Evolutionary conservation across 352 stramenopile genomes (phyloP), one percentile per base, ranked within the genome.

Genomic region (Phytophthora idaei): DNA sequence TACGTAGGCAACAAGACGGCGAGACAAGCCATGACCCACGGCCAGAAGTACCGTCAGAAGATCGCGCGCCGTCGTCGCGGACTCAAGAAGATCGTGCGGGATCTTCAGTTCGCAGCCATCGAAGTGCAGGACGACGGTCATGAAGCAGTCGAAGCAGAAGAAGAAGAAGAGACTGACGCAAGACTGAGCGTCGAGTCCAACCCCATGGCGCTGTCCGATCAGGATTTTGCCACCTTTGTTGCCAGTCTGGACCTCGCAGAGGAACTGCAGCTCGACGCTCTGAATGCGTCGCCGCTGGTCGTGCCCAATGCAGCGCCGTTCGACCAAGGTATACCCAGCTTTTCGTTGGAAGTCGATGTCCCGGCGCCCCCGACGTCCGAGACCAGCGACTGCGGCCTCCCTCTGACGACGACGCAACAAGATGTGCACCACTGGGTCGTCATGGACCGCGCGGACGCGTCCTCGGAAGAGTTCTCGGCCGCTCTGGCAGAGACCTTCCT

Each of bases 11-110:
- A 74, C 47, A 83, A 83, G 52, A 89, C 78, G 11, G 57, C 91
- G 27, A 90, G 94, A 5, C 96, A 99, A 69, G 97, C 97, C 50
- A 85, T 85, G 77, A 94, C 81, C 4, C 93, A 98, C 67, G 94
- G 93, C 5, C 94, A 98, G 78, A 98, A 98, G 73, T 98, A 98
- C 67, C 78, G 80, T 28, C 81, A 90, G 74, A 91, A 91, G 69
- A 80, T 87, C 61, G 74, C 76, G 31, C 61, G 78, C 15, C 73
- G 78, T 14, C 76, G 78, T 49, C 70, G 70, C 41, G 70, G 70
- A 1, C 70, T 78, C 36, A 78, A 78, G 66, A 78, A 76, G 42
- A 59, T 76, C 45, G 68, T 78, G 49, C 42, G 67, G 11, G 68
- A 78, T 56, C 53, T 78, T 4, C 56, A 69, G 28, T 70, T 75